These are phyloP conservation scores for Coemansia sp. DNA, from an alignment of 192 early-diverging fungal genomes.

Conservation along the genomic window DNA sequence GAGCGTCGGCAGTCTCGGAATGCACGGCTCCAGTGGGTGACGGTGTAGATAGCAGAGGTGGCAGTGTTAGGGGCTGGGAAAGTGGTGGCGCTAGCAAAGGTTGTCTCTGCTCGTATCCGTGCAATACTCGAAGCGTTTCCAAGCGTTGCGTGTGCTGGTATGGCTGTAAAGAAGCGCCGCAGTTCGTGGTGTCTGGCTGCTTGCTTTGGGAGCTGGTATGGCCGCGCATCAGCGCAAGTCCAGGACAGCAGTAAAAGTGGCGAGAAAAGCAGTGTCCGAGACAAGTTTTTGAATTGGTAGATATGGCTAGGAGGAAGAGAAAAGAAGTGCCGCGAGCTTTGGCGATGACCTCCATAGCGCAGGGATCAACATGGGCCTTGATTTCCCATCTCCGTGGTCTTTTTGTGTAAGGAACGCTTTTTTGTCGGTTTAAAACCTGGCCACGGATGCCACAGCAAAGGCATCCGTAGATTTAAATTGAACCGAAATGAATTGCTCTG, in stretches of 20 bases:
- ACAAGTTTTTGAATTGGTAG: no score
- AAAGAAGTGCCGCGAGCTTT: not conserved
- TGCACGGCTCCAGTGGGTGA: not conserved
- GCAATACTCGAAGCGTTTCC: not conserved
- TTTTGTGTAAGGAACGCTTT: no score
- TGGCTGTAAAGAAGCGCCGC: not conserved
- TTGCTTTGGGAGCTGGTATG: not conserved
- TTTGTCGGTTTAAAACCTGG: not conserved
- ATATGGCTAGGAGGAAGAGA: not conserved
- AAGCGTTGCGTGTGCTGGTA: not conserved
- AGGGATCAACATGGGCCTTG: not conserved
- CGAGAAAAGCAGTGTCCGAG: no score
- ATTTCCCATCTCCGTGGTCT: not conserved
- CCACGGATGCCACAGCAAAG: not conserved
- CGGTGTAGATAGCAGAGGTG: not conserved
- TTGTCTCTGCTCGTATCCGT: not conserved
- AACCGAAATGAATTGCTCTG: slow-evolving; percentile 9
- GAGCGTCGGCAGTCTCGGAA: not conserved
- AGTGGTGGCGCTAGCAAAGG: not conserved
- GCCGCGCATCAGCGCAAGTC: not conserved
- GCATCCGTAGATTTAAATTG: not conserved
- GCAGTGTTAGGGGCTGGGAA: not conserved
- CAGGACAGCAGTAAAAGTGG: no score
- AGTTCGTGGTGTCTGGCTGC: not conserved
- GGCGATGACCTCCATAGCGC: not conserved